phyloP scores from a whole-genome alignment of 2,329 filamentous ascomycete genomes.

The Myotisia sp. region DNA sequence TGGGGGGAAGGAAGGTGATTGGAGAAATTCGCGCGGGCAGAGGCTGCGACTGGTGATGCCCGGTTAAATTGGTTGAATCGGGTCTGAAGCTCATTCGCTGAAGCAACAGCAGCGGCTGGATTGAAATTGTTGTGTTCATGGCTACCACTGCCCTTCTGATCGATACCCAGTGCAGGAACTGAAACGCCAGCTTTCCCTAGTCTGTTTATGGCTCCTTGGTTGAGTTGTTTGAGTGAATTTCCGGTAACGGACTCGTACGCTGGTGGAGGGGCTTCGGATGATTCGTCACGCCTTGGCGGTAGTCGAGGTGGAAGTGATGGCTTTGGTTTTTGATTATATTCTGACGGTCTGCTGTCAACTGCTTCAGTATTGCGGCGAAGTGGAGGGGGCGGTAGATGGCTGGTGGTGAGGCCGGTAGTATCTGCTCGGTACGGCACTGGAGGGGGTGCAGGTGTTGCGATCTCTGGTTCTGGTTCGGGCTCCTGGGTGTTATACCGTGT shows the following conservation, averaged over 20 bases:
- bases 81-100: slow-evolving; percentile 53
- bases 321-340: slow-evolving; percentile 25
- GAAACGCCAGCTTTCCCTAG: slow-evolving; percentile 62
- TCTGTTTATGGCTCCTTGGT: slow-evolving; percentile 48
- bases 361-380: slow-evolving; percentile 8
- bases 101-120: slow-evolving; percentile 20
- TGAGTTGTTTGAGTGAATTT: slow-evolving; percentile 25
- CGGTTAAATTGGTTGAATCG: slow-evolving; percentile 47
- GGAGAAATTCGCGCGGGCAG: slow-evolving; percentile 19
- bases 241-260: slow-evolving; percentile 31
- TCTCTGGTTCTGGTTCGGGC: slow-evolving; percentile 21
- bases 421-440: slow-evolving; percentile 54
- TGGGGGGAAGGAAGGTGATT: slow-evolving; percentile 21
- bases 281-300: slow-evolving; percentile 48
- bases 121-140: slow-evolving; percentile 14
- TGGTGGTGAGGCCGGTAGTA: slow-evolving; percentile 56
- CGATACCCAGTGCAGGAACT: slow-evolving; percentile 65
- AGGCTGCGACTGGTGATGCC: slow-evolving; percentile 17
- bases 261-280: slow-evolving; percentile 34
- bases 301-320: slow-evolving; percentile 53
- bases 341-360: slow-evolving; percentile 17
- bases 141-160: slow-evolving; percentile 23
- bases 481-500: slow-evolving; percentile 12
- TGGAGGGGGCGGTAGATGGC: slow-evolving; percentile 58
- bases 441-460: slow-evolving; percentile 32